Base-by-base conservation (phyloP, 2,329 filamentous ascomycete species). In the Aspergillus pseudoglaucus region DNA sequence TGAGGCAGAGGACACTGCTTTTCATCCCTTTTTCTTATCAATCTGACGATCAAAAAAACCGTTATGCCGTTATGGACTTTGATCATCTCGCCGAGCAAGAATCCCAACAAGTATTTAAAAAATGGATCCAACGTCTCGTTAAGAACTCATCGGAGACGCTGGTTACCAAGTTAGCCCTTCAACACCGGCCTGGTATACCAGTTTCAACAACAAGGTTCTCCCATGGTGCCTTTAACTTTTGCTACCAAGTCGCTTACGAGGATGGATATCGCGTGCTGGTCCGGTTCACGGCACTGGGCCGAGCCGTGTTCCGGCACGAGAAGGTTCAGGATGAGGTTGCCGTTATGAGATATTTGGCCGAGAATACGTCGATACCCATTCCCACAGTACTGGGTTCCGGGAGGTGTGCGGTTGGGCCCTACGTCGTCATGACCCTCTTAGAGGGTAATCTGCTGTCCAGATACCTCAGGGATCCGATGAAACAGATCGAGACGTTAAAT, bases 171-270 rank as follows among this genome's bases (percentile, higher is more conserved):
- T 51, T 62, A 25, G 58, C 59, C 46, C 48, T 47, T 35, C 46
- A 44, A 17, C 52, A 62, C 47, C 50, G 53, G 7, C 51, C 54
- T 38, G 47, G 56, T 15, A 55, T 45, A 35, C 51, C 55, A 8
- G 50, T 47, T 9, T 51, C 50, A 32, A 59, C 57, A 14, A 55
- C 51, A 17, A 53, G 45, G 42, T 53, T 58, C 33, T 44, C 52
- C n/a, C 61, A 57, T 38, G 60, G 64, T 18, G 57, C 60, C 44
- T 66, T 64, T 27, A 65, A 65, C 53, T 38, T 64, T 15, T 63
- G 62, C 44, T 65, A 60, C 45, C 53, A 54, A 39, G 60, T 66
- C 43, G 60, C 55, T 15, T 63, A 53, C 44, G 50, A 59, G 30
- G 52, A 62, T 39, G 56, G 53, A 1, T 43, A 45, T 45, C 53